Conservation (phyloP, 2,329 filamentous ascomycete species). For the Aspergillus caelatus region DNA sequence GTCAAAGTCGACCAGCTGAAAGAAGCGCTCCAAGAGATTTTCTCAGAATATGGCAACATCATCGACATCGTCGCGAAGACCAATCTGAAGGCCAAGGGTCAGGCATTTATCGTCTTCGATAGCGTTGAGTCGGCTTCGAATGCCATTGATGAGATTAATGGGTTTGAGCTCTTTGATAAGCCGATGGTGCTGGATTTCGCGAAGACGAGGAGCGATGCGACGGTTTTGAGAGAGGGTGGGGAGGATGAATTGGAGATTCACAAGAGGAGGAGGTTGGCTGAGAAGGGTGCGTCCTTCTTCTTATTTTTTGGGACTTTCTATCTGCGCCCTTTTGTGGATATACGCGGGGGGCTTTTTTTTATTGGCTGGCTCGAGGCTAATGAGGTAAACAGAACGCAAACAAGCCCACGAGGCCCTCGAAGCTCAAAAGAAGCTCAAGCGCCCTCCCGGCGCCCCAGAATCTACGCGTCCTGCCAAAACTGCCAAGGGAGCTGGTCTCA, state of each 20-base stretch:
- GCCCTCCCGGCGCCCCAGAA: slow-evolving; percentile 54
- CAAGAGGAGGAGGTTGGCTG: slow-evolving; percentile 78
- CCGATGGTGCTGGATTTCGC: slow-evolving; percentile 84
- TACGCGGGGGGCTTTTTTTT: not conserved
- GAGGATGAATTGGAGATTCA: slow-evolving; percentile 84
- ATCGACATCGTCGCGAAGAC: slow-evolving; percentile 85
- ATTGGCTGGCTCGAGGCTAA: not conserved
- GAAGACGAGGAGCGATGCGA: slow-evolving; percentile 82
- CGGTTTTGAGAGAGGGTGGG: slow-evolving; percentile 72
- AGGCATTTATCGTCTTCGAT: slow-evolving; percentile 94
- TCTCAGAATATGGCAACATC: slow-evolving; percentile 84
- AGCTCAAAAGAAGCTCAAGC: slow-evolving; percentile 75
- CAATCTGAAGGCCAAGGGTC: slow-evolving; percentile 89
- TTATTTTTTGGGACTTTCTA: not conserved
- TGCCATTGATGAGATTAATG: slow-evolving; percentile 86
- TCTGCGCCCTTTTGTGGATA: not conserved
- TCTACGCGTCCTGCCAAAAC: slow-evolving; percentile 68
- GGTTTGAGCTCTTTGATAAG: slow-evolving; percentile 91
- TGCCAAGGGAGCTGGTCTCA: slow-evolving; percentile 72
- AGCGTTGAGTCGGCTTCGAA: slow-evolving; percentile 73
- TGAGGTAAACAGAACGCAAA: slow-evolving; percentile 62
- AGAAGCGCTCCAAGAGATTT: slow-evolving; percentile 73
- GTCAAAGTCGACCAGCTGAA: slow-evolving; percentile 80
- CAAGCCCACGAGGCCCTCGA: slow-evolving; percentile 81
- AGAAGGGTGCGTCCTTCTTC: slow-evolving; percentile 69